phyloP scores from a whole-genome alignment of 2,329 filamentous ascomycete species.

The Trichoderma sp. region DNA sequence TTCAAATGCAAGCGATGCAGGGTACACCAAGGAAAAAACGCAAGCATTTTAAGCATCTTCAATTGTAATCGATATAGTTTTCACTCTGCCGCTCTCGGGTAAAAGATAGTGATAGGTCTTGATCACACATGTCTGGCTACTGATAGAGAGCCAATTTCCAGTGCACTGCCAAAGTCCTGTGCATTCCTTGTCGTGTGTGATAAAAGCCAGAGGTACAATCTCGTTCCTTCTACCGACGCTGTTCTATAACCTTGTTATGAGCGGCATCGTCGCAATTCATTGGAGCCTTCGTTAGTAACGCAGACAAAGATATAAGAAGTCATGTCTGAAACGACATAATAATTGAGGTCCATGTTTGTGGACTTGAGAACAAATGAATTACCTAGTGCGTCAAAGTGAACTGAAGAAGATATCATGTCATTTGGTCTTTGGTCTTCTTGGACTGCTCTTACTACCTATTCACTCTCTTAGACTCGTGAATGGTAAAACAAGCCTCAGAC shows the following conservation, averaged over 20 bases:
- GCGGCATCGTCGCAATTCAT: not conserved
- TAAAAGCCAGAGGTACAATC: not conserved
- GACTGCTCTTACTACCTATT: too few species aligned
- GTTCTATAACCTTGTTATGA: not conserved
- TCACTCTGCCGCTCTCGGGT: not conserved
- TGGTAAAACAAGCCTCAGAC: not conserved
- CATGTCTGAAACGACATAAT: not conserved
- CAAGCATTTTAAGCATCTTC: not conserved
- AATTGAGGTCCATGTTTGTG: not conserved
- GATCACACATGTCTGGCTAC: constrained; percentile 1
- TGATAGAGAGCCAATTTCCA: not conserved
- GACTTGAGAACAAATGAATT: too few species aligned
- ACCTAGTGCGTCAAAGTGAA: too few species aligned
- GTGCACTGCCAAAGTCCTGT: not conserved
- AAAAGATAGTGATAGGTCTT: constrained; percentile 2
- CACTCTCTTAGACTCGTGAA: not conserved
- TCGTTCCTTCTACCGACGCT: not conserved
- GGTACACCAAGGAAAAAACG: not conserved
- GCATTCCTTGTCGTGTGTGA: not conserved
- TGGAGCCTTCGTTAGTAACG: not conserved
- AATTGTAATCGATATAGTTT: not conserved
- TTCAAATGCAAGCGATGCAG: too few species aligned
- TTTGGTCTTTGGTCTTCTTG: too few species aligned
- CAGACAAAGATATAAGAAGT: not conserved
- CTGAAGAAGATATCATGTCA: too few species aligned